Base-by-base conservation (phyloP, 345 rosid genomes). In the Tarenaya hassleriana region DNA sequence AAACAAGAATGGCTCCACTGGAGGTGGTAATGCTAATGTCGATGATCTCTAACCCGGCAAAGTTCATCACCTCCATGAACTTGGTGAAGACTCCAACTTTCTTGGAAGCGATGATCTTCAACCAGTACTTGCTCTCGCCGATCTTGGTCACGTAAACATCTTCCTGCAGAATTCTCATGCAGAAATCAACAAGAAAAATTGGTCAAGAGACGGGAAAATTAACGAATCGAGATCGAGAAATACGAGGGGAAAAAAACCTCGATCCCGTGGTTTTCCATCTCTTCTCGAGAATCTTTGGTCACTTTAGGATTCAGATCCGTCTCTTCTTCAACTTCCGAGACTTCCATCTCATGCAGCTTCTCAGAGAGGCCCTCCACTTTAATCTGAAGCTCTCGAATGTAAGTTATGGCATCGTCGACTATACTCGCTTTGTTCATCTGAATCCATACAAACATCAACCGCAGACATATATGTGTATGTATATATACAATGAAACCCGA, bases 341-440 rank as follows among this genome's bases (percentile, higher is more conserved):
- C 74, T 34, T 88, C 94, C 68, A 77, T 66, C 58, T 78, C 82
- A 17, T 55, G 73, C 56, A 91, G 81, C 64, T 70, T 68, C 21
- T 75, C 77, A n/a, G 62, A 53, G 9, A 84, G 86, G 63, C 14
- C 55, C 52, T 70, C 13, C 40, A 75, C 84, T 21, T 68, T 63
- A 19, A 41, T 66, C 66, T 77, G 69, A 60, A 87, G 78, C 67
- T 73, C 73, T 52, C 61, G 66, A 24, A 88, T 81, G 77, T 85
- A 92, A 68, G 76, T 74, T n/a, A 83, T 76, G 0, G 98, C 88
- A 64, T 92, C 96, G 44, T 81, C 88, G 33, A 92, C 70, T 40
- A 88, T 88, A 13, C 84, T 77, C 4, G 76, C 95, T 72, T 78
- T 83, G 57, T 75, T 88, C 95, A 92, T 85, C 98, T 92, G 31